phyloP scores from a whole-genome alignment of 208 protist species.

The Leishmania guyanensis region DNA sequence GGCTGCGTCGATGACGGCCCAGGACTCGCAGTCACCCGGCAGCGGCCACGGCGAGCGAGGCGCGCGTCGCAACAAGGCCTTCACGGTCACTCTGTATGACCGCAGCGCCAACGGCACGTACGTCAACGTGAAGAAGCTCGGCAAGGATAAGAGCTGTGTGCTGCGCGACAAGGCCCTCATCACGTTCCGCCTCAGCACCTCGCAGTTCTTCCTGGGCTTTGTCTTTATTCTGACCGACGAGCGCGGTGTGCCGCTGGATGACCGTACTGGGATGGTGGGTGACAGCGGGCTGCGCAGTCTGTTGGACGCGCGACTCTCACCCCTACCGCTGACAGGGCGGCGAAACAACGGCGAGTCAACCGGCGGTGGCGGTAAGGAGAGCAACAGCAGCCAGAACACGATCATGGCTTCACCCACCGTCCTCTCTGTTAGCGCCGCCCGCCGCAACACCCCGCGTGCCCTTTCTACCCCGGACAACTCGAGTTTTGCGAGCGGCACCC shows the following conservation, averaged over 20 bases:
- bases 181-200: slow-evolving; percentile 83
- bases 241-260: slow-evolving; percentile 53
- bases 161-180: slow-evolving; percentile 80
- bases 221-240: slow-evolving; percentile 81
- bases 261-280: slow-evolving; percentile 13
- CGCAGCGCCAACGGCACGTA: slow-evolving; percentile 88
- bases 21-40: slow-evolving; percentile 21
- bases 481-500: slow-evolving; percentile 37
- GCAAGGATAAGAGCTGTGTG: slow-evolving; percentile 70
- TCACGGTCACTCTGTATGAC: slow-evolving; percentile 62
- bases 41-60: slow-evolving; percentile 24
- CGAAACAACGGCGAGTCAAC: slow-evolving; percentile 16
- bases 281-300: slow-evolving; percentile 18
- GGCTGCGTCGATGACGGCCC: slow-evolving; percentile 23
- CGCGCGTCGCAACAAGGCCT: slow-evolving; percentile 22
- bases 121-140: slow-evolving; percentile 88
- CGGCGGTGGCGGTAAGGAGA: slow-evolving; percentile 19
- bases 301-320: slow-evolving; percentile 28
- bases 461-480: slow-evolving; percentile 51
- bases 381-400: slow-evolving; percentile 22
- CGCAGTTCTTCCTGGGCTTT: slow-evolving; percentile 89
- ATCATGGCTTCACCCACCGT: slow-evolving; percentile 11
- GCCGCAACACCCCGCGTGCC: slow-evolving; percentile 40
- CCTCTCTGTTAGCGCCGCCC: slow-evolving; percentile 17
- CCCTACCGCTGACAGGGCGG: slow-evolving; percentile 22